Base-by-base conservation (phyloP, 306 rosid species). In the Citrullus mucosospermus region DNA sequence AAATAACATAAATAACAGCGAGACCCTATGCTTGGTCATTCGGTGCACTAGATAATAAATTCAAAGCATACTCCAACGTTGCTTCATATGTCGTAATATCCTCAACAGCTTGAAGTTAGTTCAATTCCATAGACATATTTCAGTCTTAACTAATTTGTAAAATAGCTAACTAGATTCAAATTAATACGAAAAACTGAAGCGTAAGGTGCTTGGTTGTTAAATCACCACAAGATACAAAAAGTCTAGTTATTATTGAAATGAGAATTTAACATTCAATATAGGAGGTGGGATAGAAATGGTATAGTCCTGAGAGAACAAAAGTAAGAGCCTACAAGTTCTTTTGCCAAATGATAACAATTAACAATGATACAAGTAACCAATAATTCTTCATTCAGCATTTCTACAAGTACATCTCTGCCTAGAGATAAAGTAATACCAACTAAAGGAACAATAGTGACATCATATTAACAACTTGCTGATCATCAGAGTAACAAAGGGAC, bases 401-500 rank as follows among this genome's bases (percentile, higher is more conserved):
- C 72, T 65, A 63, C 46, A 63, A 16, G 71, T 34, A 25, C 12
- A 63, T 36, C 46, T 18, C 46, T 32, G 22, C 12, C 71, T 63
- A 63, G 46, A 63, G 22, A 32, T 63, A 39, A 38, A 67, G 15
- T 18, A 67, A 67, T 9, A 67, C 32, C 4, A 67, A n/a, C 75
- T 36, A 68, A 68, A 17, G 17, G 34, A 68, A 68, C 18, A 68
- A 68, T 1, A n/a, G 10, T 18, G 54, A n/a, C 54, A 39, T 68
- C 54, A 41, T 68, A 68, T 68, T 68, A 68, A 68, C 75, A 43
- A 68, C 54, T 68, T 43, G 34, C 75, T 43, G 75, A 41, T 68
- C 10, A 43, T 7, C 75, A 41, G 54, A 28, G 34, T n/a, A 68
- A 68, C 34, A 20, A 65, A 51, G 11, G 54, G 3, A 41, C 54